These are phyloP conservation scores for Rhododendron simsii DNA, from an alignment of 148 eudicot genomes.

Conservation along the genomic window DNA sequence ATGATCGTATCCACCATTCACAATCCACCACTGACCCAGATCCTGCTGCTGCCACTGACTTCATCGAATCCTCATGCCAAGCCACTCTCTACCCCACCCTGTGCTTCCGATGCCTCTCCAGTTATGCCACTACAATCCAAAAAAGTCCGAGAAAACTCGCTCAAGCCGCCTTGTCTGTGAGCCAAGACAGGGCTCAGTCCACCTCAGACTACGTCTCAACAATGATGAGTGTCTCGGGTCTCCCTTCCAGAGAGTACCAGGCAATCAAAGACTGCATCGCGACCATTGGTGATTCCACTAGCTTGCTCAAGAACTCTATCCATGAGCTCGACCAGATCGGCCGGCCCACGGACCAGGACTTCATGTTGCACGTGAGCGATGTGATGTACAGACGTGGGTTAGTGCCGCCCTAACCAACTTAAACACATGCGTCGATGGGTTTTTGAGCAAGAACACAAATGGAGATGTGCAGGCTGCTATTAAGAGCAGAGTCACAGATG, in stretches of 20 bases:
- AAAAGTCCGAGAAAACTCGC: slow-evolving; percentile 41
- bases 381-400: slow-evolving; percentile 70
- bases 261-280: slow-evolving; percentile 58
- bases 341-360: slow-evolving; percentile 28
- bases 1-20: neutral
- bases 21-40: neutral
- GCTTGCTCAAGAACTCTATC: slow-evolving; percentile 47
- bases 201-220: slow-evolving; percentile 30
- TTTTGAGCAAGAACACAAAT: slow-evolving; percentile 16
- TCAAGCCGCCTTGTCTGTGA: slow-evolving; percentile 47
- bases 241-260: slow-evolving; percentile 36
- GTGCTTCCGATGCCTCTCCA: slow-evolving; percentile 51
- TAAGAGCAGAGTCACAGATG: slow-evolving; percentile 24
- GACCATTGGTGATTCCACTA: slow-evolving; percentile 43
- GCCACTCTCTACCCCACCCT: slow-evolving; percentile 58
- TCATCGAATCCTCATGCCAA: slow-evolving; percentile 55
- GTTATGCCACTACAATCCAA: slow-evolving; percentile 34
- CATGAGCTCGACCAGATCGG: slow-evolving; percentile 40
- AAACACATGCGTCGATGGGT: slow-evolving; percentile 54
- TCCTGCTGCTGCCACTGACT: slow-evolving; percentile 21
- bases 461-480: slow-evolving; percentile 30
- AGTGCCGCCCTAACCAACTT: slow-evolving; percentile 55
- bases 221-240: slow-evolving; percentile 17
- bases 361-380: slow-evolving; percentile 54
- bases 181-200: slow-evolving; percentile 38